phyloP scores from a whole-genome alignment of 2,329 filamentous ascomycete species.

The Calycina herbarum region DNA sequence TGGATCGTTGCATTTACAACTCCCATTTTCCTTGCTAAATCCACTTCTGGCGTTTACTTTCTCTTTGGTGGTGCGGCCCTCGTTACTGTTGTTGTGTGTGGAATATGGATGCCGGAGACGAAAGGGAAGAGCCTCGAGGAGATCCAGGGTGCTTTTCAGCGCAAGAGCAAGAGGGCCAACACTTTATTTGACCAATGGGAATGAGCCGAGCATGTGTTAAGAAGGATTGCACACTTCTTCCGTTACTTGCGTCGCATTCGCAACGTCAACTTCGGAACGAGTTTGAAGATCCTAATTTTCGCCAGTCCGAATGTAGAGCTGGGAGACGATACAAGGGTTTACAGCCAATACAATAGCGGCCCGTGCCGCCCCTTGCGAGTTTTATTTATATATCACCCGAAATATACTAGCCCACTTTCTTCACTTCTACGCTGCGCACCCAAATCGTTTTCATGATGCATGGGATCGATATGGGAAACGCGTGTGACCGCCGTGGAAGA shows the following conservation, averaged over 20 bases:
- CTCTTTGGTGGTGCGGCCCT: slow-evolving; percentile 28
- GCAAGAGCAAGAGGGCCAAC: background rate
- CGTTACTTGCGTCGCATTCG: too few relatives aligned
- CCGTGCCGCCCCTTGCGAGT: background rate
- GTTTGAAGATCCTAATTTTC: too few relatives aligned
- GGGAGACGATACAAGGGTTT: background rate
- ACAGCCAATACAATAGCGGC: background rate
- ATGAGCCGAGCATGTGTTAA: too few relatives aligned
- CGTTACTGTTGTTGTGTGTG: slow-evolving; percentile 28
- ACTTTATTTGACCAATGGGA: too few relatives aligned
- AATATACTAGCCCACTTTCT: background rate
- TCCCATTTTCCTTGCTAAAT: slow-evolving; percentile 28
- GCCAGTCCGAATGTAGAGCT: too few relatives aligned
- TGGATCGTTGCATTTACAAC: slow-evolving; percentile 37
- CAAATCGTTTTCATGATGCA: background rate
- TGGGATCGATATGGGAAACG: background rate
- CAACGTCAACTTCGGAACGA: too few relatives aligned
- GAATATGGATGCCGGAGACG: slow-evolving; percentile 32
- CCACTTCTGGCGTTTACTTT: slow-evolving; percentile 25
- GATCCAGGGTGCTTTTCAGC: slow-evolving; percentile 15
- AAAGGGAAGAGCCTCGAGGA: slow-evolving; percentile 29
- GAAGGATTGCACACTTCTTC: too few relatives aligned
- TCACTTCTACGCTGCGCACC: background rate
- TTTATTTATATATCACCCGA: background rate
- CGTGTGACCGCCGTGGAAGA: background rate